phyloP scores from a whole-genome alignment of 75 land plant genomes.

The Cupressus sempervirens region DNA sequence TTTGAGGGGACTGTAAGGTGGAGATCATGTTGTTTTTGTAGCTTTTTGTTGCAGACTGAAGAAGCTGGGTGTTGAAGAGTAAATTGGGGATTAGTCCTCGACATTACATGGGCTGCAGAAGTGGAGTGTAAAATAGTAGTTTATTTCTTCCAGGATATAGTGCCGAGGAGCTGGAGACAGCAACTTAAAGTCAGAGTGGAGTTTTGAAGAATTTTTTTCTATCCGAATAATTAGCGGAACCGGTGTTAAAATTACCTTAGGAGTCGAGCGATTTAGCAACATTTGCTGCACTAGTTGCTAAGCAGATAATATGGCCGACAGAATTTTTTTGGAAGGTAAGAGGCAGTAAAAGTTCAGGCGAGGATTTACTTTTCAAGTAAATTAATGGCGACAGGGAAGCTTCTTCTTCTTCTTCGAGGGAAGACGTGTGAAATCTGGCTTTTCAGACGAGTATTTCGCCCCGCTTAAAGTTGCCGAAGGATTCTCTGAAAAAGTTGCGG shows the following conservation, averaged over 20 bases:
- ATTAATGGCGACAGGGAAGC: neutral
- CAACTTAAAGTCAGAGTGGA: neutral
- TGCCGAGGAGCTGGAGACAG: neutral
- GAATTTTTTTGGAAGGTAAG: neutral
- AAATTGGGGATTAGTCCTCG: neutral
- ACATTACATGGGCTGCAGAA: neutral
- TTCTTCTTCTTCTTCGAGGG: neutral
- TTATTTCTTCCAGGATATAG: neutral
- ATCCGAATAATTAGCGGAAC: neutral
- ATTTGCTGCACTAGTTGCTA: neutral
- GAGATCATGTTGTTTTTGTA: neutral
- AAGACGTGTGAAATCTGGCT: neutral
- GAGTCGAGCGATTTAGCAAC: neutral
- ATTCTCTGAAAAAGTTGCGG: slow-evolving; percentile 1
- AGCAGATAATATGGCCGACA: neutral
- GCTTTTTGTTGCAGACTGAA: neutral
- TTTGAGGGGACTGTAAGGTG: neutral
- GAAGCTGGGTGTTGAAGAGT: neutral
- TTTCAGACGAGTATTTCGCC: neutral
- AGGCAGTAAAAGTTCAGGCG: neutral
- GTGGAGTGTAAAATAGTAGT: neutral
- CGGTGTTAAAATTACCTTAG: neutral
- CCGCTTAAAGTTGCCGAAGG: neutral
- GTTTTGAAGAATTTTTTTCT: neutral
- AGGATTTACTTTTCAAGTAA: neutral